phyloP scores from a whole-genome alignment of 768 basidiomycete species.

The Rhizopogon rudus region DNA sequence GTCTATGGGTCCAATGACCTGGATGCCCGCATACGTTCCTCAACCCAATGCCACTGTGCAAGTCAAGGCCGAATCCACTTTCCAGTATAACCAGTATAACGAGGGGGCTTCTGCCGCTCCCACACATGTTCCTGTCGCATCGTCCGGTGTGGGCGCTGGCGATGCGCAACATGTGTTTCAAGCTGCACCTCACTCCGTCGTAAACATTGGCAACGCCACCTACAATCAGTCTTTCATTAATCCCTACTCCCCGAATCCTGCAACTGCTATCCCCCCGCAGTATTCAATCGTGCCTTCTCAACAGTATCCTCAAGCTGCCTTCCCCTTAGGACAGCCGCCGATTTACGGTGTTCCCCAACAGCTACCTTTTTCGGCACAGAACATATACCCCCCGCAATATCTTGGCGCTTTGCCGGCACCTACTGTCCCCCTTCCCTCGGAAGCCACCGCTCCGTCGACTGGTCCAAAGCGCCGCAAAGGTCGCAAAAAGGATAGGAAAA shows the following conservation, averaged over 20 bases:
- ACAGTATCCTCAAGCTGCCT: too few relatives aligned
- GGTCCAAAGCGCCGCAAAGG: neutral
- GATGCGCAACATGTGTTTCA: neutral
- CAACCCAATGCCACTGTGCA: neutral
- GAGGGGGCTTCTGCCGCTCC: neutral
- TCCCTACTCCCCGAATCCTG: neutral
- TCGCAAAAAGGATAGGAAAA: neutral
- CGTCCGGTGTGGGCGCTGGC: too few relatives aligned
- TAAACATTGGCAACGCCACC: neutral
- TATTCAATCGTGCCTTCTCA: neutral
- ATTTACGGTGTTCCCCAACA: too few relatives aligned
- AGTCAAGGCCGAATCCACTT: neutral
- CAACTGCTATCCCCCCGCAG: too few relatives aligned
- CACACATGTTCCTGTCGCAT: neutral
- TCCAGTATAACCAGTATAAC: neutral
- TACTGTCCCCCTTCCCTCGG: too few relatives aligned
- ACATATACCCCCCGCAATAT: too few relatives aligned
- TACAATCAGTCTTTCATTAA: neutral
- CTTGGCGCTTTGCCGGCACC: too few relatives aligned
- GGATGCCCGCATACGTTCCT: neutral
- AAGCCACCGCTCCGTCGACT: too few relatives aligned
- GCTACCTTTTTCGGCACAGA: too few relatives aligned
- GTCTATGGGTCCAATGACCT: neutral
- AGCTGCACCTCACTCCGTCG: neutral
- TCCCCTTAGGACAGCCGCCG: too few relatives aligned